phyloP scores from a whole-genome alignment of 805 yeast species.

The Hanseniaspora mollemarum region DNA sequence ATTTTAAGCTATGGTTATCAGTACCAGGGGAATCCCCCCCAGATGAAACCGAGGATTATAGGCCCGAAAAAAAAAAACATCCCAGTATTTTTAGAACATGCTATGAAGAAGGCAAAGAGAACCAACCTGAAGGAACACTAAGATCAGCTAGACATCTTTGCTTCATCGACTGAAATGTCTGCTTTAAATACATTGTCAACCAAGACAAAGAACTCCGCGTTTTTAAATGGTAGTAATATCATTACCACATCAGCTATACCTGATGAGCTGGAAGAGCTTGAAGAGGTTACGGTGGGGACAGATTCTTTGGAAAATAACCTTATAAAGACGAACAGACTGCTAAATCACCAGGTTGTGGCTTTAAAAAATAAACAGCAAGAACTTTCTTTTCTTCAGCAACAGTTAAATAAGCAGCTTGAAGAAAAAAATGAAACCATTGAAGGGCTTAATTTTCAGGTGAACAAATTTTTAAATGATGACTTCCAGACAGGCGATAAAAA shows the following conservation, averaged over 20 bases:
- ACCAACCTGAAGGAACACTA: no score
- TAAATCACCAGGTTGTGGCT: slow-evolving; percentile 7
- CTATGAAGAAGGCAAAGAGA: no score
- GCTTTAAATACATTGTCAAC: no score
- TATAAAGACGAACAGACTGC: slow-evolving; percentile 3
- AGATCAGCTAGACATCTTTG: no score
- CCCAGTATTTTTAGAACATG: no score
- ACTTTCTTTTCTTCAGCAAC: neutral
- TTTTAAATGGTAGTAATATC: no score
- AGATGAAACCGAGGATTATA: no score
- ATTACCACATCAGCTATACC: slow-evolving; percentile 51
- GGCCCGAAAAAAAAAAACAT: no score
- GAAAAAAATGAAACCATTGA: slow-evolving; percentile 3
- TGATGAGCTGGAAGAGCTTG: neutral
- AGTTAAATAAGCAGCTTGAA: neutral
- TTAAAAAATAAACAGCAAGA: slow-evolving; percentile 13
- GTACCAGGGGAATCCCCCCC: no score
- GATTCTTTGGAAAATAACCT: neutral
- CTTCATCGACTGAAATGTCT: no score
- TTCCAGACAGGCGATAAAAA: neutral
- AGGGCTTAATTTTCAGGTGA: slow-evolving; percentile 1
- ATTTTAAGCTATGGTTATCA: no score
- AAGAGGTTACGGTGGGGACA: neutral
- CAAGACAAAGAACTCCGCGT: no score
- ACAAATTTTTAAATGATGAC: slow-evolving; percentile 7